A percentile compares a stretch with the other conserved stretches of the same genome.
These are phyloP conservation scores for Helminthosporium solani DNA, from an alignment of 2,329 filamentous ascomycete species.

Conservation along the genomic window DNA sequence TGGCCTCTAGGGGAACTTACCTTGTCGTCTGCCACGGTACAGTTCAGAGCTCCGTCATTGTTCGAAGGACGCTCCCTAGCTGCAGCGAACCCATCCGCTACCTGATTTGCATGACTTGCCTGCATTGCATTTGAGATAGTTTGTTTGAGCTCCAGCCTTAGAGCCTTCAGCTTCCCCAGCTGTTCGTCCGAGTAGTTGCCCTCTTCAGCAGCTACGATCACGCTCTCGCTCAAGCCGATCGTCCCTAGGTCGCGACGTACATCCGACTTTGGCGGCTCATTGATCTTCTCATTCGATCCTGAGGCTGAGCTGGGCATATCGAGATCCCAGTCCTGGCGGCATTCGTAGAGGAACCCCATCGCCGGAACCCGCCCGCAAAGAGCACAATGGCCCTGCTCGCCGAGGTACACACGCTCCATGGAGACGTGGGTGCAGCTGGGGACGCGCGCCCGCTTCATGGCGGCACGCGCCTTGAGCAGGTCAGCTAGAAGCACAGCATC, in stretches of 20 bases:
- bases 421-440: conserved; percentile 65
- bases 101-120: conserved; percentile 19
- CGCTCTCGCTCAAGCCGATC: conserved; percentile 33
- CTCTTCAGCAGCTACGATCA: conserved; percentile 36
- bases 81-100: conserved; percentile 15
- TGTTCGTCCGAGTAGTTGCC: conserved; percentile 37
- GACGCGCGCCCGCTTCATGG: conserved; percentile 19
- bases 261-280: conserved; percentile 14
- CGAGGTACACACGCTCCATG: conserved; percentile 64
- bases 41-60: conserved; percentile 23
- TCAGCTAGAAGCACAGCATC: conserved; percentile 12
- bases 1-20: no score
- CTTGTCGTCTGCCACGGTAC: conserved; percentile 10
- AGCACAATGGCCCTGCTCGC: conserved; percentile 53
- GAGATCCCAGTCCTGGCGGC: conserved; percentile 58
- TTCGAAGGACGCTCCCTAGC: conserved; percentile 14
- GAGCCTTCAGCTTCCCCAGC: conserved; percentile 30
- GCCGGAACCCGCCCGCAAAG: conserved; percentile 58
- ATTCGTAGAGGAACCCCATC: conserved; percentile 73
- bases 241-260: conserved; percentile 30
- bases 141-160: conserved; percentile 35
- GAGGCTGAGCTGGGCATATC: not conserved
- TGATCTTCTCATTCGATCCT: not conserved
- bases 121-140: conserved; percentile 25
- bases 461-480: conserved; percentile 18